Conservation (phyloP, 345 rosid species). For the Carallia pectinifolia region DNA sequence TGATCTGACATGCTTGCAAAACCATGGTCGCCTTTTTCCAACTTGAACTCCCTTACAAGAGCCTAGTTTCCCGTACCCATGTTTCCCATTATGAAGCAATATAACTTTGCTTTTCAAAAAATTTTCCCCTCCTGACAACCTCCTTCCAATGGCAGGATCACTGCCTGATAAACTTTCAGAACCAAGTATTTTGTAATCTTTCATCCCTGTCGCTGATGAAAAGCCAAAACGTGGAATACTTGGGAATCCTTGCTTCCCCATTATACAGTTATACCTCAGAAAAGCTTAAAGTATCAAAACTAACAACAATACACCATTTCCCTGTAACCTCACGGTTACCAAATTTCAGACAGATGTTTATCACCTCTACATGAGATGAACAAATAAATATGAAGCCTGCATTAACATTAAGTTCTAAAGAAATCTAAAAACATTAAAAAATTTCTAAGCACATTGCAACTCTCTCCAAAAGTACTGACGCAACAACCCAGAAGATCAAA, state of each 20-base stretch:
- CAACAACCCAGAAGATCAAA: slow-evolving; percentile 31
- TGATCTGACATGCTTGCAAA: slow-evolving; percentile 45
- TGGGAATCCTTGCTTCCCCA: slow-evolving; percentile 60
- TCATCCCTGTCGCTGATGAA: slow-evolving; percentile 32
- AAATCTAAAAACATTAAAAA: background rate
- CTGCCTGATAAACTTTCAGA: slow-evolving; percentile 33
- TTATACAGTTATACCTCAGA: slow-evolving; percentile 20
- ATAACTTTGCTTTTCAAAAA: slow-evolving; percentile 38
- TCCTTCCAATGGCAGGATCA: slow-evolving; percentile 61
- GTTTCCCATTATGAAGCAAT: slow-evolving; percentile 45
- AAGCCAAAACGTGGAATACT: slow-evolving; percentile 40
- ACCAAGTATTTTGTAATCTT: slow-evolving; percentile 40
- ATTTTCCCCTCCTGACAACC: slow-evolving; percentile 45
- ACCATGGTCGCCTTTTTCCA: slow-evolving; percentile 58
- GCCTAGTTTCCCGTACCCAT: slow-evolving; percentile 45
- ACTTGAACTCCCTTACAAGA: slow-evolving; percentile 44
- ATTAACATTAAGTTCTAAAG: background rate
- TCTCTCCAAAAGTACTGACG: slow-evolving; percentile 27
- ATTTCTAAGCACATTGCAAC: background rate
- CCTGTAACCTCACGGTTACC: background rate
- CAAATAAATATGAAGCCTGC: background rate
- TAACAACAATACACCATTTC: background rate
- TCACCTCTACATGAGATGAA: background rate
- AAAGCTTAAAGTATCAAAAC: slow-evolving; percentile 6
- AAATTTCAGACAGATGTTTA: background rate